A percentile compares a stretch with the other conserved stretches of the same genome.
Evolutionary conservation across 2,329 filamentous ascomycete species (phyloP).

Genomic region (Aspergillus tubingensis): DNA sequence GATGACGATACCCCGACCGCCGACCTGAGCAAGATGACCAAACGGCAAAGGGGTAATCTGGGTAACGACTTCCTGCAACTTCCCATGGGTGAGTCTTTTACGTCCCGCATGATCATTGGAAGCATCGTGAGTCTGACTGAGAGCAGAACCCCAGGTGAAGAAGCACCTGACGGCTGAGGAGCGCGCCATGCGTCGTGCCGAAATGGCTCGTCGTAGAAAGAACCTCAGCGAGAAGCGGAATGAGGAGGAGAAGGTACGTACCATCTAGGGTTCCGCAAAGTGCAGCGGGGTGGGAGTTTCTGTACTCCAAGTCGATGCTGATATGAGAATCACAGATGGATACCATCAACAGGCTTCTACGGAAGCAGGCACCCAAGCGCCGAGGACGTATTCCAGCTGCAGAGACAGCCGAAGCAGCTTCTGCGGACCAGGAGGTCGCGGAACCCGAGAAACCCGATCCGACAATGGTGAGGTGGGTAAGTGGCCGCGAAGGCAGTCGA

Average conservation of each 20-base stretch:
- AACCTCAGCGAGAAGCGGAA: slow-evolving; percentile 76
- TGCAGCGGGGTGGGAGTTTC: not conserved
- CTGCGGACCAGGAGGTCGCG: slow-evolving; percentile 40
- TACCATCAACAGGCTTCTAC: slow-evolving; percentile 67
- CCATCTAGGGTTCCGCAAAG: not conserved
- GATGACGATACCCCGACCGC: slow-evolving; percentile 48
- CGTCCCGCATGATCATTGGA: not conserved
- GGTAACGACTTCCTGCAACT: slow-evolving; percentile 54
- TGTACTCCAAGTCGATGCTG: slow-evolving; percentile 13
- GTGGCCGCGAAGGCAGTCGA: slow-evolving; percentile 42
- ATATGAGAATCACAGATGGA: slow-evolving; percentile 55
- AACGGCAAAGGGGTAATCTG: slow-evolving; percentile 65
- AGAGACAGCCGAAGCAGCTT: slow-evolving; percentile 46
- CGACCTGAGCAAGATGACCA: slow-evolving; percentile 67
- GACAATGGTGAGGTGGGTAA: slow-evolving; percentile 50
- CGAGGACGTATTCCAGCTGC: slow-evolving; percentile 51
- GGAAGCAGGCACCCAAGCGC: slow-evolving; percentile 65
- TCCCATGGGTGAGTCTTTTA: slow-evolving; percentile 53
- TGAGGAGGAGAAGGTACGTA: slow-evolving; percentile 72
- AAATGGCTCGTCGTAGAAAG: slow-evolving; percentile 73
- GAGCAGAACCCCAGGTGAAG: slow-evolving; percentile 67
- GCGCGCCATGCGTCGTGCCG: slow-evolving; percentile 69
- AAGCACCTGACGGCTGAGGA: slow-evolving; percentile 73
- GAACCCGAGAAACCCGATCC: slow-evolving; percentile 45
- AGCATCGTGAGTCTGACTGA: slow-evolving; percentile 15